Evolutionary conservation across 2,329 filamentous ascomycete species (phyloP).

Genomic region (Aspergillus sp.): DNA sequence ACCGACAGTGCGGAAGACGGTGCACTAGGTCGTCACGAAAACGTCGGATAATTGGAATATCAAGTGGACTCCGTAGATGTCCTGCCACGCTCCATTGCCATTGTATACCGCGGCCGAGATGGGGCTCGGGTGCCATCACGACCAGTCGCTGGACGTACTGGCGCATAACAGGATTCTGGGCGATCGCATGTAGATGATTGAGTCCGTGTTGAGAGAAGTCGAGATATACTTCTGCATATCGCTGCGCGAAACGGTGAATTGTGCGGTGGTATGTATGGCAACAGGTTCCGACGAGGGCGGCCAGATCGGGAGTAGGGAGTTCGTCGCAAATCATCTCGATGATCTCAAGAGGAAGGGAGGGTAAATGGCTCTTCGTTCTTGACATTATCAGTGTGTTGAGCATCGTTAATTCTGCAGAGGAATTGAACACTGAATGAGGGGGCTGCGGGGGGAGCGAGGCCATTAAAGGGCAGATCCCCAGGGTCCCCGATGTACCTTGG

Average conservation of each 20-base stretch:
- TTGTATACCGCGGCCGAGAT: constrained; percentile 5
- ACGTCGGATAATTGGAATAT: constrained; percentile 5
- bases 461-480: neutral
- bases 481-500: neutral
- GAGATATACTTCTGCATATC: constrained; percentile 10
- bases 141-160: constrained; percentile 11
- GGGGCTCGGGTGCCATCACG: constrained; percentile 11
- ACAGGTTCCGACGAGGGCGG: constrained; percentile 11
- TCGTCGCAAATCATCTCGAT: constrained; percentile 10
- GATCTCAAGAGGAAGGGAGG: constrained; percentile 8
- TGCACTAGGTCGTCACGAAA: constrained; percentile 7
- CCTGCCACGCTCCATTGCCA: constrained; percentile 11
- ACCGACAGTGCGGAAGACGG: constrained; percentile 8
- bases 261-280: constrained; percentile 6
- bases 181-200: constrained; percentile 12
- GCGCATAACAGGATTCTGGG: constrained; percentile 8
- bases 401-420: neutral
- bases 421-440: neutral
- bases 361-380: neutral
- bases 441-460: neutral
- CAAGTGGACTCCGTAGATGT: constrained; percentile 4
- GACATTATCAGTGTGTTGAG: neutral
- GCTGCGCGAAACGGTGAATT: constrained; percentile 10
- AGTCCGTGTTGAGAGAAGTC: constrained; percentile 11
- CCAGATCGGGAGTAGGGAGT: constrained; percentile 10